A percentile compares a stretch with the other conserved stretches of the same genome.
Conservation (phyloP, 805 yeast species). For the Wickerhamomyces queroliae region DNA sequence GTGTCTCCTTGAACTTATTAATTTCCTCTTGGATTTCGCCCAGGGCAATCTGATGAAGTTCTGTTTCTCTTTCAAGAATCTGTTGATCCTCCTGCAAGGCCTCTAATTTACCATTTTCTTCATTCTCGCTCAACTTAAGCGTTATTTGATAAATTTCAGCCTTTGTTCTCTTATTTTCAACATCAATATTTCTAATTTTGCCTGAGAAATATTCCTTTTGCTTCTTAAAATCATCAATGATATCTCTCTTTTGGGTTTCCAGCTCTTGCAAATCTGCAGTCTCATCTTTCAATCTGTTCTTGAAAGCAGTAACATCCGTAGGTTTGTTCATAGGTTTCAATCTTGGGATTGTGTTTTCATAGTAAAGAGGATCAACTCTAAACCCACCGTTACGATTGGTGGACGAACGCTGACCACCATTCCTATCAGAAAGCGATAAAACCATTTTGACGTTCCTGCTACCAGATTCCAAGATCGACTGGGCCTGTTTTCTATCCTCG, state of each 20-base stretch:
- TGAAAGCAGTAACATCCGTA: constrained; percentile 13
- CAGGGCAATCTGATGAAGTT: constrained; percentile 16
- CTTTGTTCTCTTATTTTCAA: constrained; percentile 12
- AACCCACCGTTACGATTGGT: constrained; percentile 36
- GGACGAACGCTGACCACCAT: constrained; percentile 40
- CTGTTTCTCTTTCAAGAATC: background rate
- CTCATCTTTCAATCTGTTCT: constrained; percentile 13
- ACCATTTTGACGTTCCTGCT: constrained; percentile 37
- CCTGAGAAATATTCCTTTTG: constrained; percentile 13
- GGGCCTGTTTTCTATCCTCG: constrained; percentile 46
- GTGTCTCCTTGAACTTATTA: constrained; percentile 12
- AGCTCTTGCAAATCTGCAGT: constrained; percentile 9
- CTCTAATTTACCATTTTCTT: constrained; percentile 36
- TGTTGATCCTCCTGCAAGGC: constrained; percentile 9
- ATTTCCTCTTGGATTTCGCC: constrained; percentile 20
- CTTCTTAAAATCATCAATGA: constrained; percentile 10
- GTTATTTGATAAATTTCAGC: constrained; percentile 27
- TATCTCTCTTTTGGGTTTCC: constrained; percentile 4
- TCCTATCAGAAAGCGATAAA: constrained; percentile 33
- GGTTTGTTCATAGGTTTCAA: constrained; percentile 4
- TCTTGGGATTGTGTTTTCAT: constrained; percentile 19
- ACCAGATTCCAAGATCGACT: constrained; percentile 29
- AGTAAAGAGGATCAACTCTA: constrained; percentile 48
- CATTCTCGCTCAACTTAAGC: constrained; percentile 37
- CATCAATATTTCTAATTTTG: constrained; percentile 15